Percentiles rank a stretch among this genome's conserved stretches.
These are phyloP conservation scores for Aspergillus oerlinghausenensis DNA, from an alignment of 2,329 filamentous ascomycete species.

Conservation along the genomic window DNA sequence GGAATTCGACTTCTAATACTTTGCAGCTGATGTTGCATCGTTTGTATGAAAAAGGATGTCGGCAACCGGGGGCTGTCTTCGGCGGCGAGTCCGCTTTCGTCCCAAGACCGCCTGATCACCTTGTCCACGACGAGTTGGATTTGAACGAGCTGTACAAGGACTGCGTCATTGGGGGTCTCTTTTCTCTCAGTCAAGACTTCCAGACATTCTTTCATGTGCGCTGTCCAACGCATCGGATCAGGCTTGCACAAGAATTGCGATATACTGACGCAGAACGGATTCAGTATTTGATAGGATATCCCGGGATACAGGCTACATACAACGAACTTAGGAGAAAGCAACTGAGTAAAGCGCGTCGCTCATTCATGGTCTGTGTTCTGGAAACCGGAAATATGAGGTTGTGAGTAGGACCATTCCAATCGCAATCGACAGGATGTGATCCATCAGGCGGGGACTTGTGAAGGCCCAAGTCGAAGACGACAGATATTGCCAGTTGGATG, in stretches of 20 bases:
- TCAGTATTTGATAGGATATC: too few relatives aligned
- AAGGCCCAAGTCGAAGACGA: constrained; percentile 7
- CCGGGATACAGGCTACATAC: background rate
- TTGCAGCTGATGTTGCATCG: constrained; percentile 2
- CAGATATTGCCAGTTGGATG: constrained; percentile 6
- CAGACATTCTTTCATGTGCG: constrained; percentile 54
- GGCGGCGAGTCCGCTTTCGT: background rate
- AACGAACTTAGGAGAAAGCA: constrained; percentile 8
- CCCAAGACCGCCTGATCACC: background rate
- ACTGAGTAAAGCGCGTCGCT: constrained; percentile 9
- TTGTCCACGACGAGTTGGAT: constrained; percentile 5
- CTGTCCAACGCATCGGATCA: constrained; percentile 52
- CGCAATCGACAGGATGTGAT: background rate
- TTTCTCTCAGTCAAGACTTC: constrained; percentile 41
- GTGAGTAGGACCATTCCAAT: background rate
- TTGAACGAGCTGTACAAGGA: constrained; percentile 33
- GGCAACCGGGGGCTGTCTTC: background rate
- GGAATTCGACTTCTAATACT: background rate
- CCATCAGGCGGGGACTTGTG: constrained; percentile 4
- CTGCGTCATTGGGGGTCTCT: constrained; percentile 46
- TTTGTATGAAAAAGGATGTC: background rate
- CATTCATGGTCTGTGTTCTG: constrained; percentile 6
- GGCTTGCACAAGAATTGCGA: constrained; percentile 42
- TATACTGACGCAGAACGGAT: constrained; percentile 27
- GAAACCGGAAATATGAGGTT: constrained; percentile 1